A percentile compares a stretch with the other conserved stretches of the same genome.
Conservation (phyloP, 208 protist species). For the Leishmania arabica region DNA sequence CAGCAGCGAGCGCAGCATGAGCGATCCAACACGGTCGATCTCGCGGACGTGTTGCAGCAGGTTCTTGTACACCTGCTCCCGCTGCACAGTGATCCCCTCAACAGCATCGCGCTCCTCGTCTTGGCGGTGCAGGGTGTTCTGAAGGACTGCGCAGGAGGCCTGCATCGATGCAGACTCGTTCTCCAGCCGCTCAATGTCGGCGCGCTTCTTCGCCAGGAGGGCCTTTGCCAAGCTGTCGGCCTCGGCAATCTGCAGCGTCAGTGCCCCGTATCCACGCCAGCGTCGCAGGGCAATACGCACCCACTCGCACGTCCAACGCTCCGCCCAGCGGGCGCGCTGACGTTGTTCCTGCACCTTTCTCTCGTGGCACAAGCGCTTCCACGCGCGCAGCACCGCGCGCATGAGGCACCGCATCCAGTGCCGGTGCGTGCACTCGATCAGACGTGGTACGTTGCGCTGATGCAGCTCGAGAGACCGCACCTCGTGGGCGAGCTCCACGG, state of each 20-base stretch:
- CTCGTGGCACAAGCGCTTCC: slow-evolving; percentile 48
- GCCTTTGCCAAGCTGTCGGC: slow-evolving; percentile 42
- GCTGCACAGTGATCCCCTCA: slow-evolving; percentile 36
- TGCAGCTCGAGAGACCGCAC: slow-evolving; percentile 53
- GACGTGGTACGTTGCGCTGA: slow-evolving; percentile 49
- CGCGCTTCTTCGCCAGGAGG: slow-evolving; percentile 40
- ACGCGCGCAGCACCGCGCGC: slow-evolving; percentile 60
- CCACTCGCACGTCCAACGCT: slow-evolving; percentile 53
- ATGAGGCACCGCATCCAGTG: slow-evolving; percentile 66
- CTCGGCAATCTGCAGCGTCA: slow-evolving; percentile 41
- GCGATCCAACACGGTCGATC: slow-evolving; percentile 65
- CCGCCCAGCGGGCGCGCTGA: slow-evolving; percentile 62
- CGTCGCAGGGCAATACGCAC: slow-evolving; percentile 42
- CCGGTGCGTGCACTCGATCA: slow-evolving; percentile 54
- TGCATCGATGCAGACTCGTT: slow-evolving; percentile 45
- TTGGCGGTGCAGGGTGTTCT: slow-evolving; percentile 36
- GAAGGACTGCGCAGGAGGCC: slow-evolving; percentile 36
- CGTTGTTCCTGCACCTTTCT: slow-evolving; percentile 57
- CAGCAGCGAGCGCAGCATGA: slow-evolving; percentile 66
- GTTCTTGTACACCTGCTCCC: slow-evolving; percentile 51
- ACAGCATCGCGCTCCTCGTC: slow-evolving; percentile 36
- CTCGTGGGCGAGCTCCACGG: slow-evolving; percentile 46
- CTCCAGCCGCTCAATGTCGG: slow-evolving; percentile 36
- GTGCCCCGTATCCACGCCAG: slow-evolving; percentile 66
- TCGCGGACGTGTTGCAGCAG: slow-evolving; percentile 58